Conservation (phyloP, 2,329 filamentous ascomycete genomes). For the Cryphonectria radicalis region DNA sequence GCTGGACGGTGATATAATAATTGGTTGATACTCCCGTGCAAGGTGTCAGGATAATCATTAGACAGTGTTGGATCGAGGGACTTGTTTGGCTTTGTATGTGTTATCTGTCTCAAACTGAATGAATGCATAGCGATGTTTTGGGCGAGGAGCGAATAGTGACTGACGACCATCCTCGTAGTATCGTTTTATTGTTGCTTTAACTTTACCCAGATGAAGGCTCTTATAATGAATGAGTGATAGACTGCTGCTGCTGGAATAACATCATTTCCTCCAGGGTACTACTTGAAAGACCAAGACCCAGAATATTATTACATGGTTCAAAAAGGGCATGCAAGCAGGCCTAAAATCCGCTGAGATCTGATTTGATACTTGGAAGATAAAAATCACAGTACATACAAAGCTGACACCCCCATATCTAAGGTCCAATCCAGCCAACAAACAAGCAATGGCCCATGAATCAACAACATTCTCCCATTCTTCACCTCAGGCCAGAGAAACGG, state of each 20-base stretch:
- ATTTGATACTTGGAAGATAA: too few relatives aligned
- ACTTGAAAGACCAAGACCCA: too few relatives aligned
- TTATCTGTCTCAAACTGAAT: not conserved
- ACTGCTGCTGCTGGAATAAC: too few relatives aligned
- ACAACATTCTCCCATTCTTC: not conserved
- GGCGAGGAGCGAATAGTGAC: not conserved
- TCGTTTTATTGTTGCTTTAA: not conserved
- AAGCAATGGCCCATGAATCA: not conserved
- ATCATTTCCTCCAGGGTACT: too few relatives aligned
- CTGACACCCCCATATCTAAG: too few relatives aligned
- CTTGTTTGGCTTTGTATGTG: not conserved
- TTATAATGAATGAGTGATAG: too few relatives aligned
- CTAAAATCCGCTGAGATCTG: too few relatives aligned
- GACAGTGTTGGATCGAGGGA: not conserved
- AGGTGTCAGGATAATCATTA: not conserved
- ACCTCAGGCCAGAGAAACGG: not conserved
- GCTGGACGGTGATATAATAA: not conserved
- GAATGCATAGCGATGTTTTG: not conserved
- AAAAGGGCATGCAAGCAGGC: too few relatives aligned
- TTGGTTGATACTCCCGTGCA: not conserved
- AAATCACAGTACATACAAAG: too few relatives aligned
- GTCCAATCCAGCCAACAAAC: too few relatives aligned
- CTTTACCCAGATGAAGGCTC: not conserved
- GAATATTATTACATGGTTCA: too few relatives aligned
- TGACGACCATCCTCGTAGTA: not conserved